Conservation (phyloP, 352 stramenopile genomes). For the Nothophytophthora sp. region DNA sequence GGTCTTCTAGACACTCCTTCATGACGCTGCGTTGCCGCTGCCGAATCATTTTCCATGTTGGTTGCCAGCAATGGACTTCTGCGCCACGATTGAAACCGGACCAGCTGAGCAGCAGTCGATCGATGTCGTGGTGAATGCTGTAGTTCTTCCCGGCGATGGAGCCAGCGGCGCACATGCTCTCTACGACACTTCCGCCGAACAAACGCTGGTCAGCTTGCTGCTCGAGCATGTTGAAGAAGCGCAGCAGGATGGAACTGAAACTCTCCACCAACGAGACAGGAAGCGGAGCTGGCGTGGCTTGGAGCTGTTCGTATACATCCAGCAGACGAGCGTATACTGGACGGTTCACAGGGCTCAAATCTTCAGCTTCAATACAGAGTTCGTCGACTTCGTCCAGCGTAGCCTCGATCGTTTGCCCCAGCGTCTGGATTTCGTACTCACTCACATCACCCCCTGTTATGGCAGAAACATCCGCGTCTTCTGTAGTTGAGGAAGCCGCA, state of each 20-base stretch:
- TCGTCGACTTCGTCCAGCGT: constrained; percentile 9
- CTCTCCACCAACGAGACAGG: neutral
- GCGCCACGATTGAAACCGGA: constrained; percentile 3
- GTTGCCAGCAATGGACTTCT: constrained; percentile 8
- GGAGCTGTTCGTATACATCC: constrained; percentile 13
- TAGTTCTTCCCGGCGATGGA: constrained; percentile 18
- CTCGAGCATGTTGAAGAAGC: constrained; percentile 12
- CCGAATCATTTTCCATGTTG: constrained; percentile 3
- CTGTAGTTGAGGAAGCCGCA: neutral
- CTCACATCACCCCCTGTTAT: constrained; percentile 2
- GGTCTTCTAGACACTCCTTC: constrained; percentile 5
- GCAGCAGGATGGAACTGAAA: constrained; percentile 15
- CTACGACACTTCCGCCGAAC: neutral
- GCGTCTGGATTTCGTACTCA: constrained; percentile 10
- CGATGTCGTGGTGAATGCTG: constrained; percentile 20
- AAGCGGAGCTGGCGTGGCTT: neutral
- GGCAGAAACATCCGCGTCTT: neutral
- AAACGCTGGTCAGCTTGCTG: neutral
- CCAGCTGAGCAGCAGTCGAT: constrained; percentile 2
- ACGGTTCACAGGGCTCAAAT: constrained; percentile 2
- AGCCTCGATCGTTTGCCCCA: constrained; percentile 13
- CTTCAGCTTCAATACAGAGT: constrained; percentile 1
- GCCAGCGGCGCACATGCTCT: constrained; percentile 8
- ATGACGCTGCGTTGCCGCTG: neutral
- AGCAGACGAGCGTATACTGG: constrained; percentile 9